Percentiles rank a stretch among this genome's conserved stretches.
These are phyloP conservation scores for Trypanosoma congolense DNA, from an alignment of 208 protist genomes.

Conservation along the genomic window DNA sequence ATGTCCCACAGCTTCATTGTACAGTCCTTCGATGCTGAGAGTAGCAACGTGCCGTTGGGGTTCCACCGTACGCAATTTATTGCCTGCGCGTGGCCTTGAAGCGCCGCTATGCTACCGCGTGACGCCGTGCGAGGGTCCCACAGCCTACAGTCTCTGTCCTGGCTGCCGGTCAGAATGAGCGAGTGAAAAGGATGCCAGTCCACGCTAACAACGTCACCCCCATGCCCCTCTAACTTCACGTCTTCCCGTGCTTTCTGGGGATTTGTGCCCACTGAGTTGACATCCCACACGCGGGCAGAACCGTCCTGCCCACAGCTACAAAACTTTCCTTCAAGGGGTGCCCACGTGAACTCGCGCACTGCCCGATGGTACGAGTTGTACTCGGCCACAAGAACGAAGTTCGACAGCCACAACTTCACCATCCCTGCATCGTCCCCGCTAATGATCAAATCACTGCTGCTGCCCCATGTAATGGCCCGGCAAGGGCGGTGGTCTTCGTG, in stretches of 20 bases:
- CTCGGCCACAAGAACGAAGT: constrained; percentile 74
- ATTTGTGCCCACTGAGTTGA: constrained; percentile 40
- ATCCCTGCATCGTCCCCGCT: constrained; percentile 79
- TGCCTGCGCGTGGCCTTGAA: constrained; percentile 77
- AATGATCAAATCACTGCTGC: constrained; percentile 73
- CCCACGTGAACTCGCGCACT: constrained; percentile 72
- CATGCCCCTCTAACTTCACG: constrained; percentile 83
- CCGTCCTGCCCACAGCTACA: constrained; percentile 82
- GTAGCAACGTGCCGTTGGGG: constrained; percentile 63
- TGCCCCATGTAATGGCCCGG: constrained; percentile 75
- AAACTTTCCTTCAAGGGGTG: constrained; percentile 79
- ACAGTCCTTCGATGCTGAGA: constrained; percentile 78
- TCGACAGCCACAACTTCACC: constrained; percentile 82
- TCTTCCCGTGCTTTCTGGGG: constrained; percentile 50
- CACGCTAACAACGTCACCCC: constrained; percentile 78
- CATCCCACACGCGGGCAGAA: constrained; percentile 82
- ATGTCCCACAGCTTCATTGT: constrained; percentile 84
- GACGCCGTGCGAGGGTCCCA: constrained; percentile 83
- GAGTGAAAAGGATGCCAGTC: constrained; percentile 84
- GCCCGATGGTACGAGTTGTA: constrained; percentile 75
- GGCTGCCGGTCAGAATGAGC: constrained; percentile 81
- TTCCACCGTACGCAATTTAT: constrained; percentile 83
- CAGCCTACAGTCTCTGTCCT: constrained; percentile 78
- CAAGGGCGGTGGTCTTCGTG: constrained; percentile 76
- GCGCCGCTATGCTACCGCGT: constrained; percentile 64